Evolutionary conservation across 1,284 basidiomycete genomes (phyloP).

Genomic region (Prillingera fragicola): DNA sequence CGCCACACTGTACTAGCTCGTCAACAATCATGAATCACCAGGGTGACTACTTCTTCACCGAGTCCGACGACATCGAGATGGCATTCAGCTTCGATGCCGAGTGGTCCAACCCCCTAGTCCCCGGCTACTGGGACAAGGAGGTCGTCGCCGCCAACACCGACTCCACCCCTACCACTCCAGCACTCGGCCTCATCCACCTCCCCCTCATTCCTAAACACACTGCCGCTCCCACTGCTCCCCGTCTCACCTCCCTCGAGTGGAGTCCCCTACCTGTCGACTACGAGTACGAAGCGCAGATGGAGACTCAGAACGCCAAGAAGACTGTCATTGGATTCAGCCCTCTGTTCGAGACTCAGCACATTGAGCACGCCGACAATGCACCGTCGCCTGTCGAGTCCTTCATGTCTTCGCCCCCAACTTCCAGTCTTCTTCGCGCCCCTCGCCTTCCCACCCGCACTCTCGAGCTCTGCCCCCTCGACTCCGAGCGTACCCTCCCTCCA

Average conservation of each 20-base stretch:
- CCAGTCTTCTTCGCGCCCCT: constrained; percentile 4
- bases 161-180: not conserved
- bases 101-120: constrained; percentile 9
- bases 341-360: too few relatives aligned
- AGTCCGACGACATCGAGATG: not conserved
- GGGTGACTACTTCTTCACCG: too few relatives aligned
- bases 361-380: not conserved
- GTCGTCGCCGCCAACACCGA: not conserved
- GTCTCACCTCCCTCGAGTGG: not conserved
- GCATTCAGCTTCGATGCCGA: not conserved
- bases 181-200: not conserved
- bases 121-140: constrained; percentile 9
- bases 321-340: not conserved
- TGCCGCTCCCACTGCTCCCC: not conserved
- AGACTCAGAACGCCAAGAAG: not conserved
- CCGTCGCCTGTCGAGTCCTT: too few relatives aligned
- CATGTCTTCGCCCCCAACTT: not conserved
- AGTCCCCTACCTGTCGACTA: too few relatives aligned
- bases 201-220: not conserved
- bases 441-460: constrained; percentile 1
- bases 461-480: constrained; percentile 1
- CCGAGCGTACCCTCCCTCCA: not conserved
- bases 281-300: constrained; percentile 1
- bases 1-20: not conserved
- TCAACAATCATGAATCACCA: too few relatives aligned